phyloP scores from a whole-genome alignment of 1,284 basidiomycete species.

The Melampsora americana region DNA sequence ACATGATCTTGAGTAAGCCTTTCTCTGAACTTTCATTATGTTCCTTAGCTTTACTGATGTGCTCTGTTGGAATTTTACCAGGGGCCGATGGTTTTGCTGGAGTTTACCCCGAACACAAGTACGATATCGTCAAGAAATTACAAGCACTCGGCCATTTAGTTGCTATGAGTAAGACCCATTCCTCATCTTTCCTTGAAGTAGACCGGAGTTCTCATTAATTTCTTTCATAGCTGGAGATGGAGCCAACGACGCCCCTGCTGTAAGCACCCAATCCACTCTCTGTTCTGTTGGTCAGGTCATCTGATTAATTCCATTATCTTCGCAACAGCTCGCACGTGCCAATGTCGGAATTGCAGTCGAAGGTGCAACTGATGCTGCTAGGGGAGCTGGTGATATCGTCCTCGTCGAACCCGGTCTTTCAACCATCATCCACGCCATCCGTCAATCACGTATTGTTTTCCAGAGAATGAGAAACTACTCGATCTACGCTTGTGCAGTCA shows the following conservation, averaged over 20 bases:
- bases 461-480: slow-evolving; percentile 96
- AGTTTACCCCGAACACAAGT: slow-evolving; percentile 68
- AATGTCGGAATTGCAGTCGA: slow-evolving; percentile 80
- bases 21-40: background rate
- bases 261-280: too few relatives aligned
- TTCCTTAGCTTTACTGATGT: background rate
- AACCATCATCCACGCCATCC: slow-evolving; percentile 93
- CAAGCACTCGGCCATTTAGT: slow-evolving; percentile 65
- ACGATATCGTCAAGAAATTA: slow-evolving; percentile 76
- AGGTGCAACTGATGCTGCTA: slow-evolving; percentile 90
- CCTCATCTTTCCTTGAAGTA: background rate
- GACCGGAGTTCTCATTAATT: background rate
- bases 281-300: too few relatives aligned
- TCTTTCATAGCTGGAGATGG: slow-evolving; percentile 71
- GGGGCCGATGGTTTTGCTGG: slow-evolving; percentile 88
- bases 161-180: slow-evolving; percentile 31
- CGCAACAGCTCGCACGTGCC: slow-evolving; percentile 58
- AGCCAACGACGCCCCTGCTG: too few relatives aligned
- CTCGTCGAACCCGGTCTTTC: slow-evolving; percentile 92
- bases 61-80: slow-evolving; percentile 57
- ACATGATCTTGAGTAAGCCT: slow-evolving; percentile 61
- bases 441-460: slow-evolving; percentile 92
- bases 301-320: background rate
- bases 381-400: slow-evolving; percentile 92
- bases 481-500: slow-evolving; percentile 61